phyloP scores from a whole-genome alignment of 768 basidiomycete species.

The Gelatoporia subvermispora region DNA sequence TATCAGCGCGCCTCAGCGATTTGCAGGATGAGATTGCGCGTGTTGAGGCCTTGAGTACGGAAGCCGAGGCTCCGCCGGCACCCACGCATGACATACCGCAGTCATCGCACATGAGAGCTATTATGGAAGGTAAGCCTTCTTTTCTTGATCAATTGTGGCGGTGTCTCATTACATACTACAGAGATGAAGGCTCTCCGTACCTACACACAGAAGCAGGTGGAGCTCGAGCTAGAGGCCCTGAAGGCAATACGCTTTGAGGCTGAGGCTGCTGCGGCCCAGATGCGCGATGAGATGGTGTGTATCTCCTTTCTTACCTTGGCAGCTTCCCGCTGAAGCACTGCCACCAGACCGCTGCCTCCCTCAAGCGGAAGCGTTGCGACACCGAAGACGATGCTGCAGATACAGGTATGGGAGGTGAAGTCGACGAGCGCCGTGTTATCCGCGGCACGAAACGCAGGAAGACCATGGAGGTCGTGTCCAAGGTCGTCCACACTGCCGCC shows the following conservation, averaged over 20 bases:
- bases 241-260: slow-evolving; percentile 36
- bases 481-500: slow-evolving; percentile 53
- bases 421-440: slow-evolving; percentile 7
- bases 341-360: slow-evolving; percentile 30
- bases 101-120: slow-evolving; percentile 5
- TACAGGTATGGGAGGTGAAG: neutral
- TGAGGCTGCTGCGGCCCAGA: neutral
- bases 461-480: slow-evolving; percentile 36
- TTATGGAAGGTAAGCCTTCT: slow-evolving; percentile 6
- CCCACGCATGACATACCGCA: slow-evolving; percentile 1
- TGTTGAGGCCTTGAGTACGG: slow-evolving; percentile 8
- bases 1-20: slow-evolving; percentile 9
- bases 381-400: slow-evolving; percentile 15
- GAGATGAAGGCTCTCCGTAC: slow-evolving; percentile 44
- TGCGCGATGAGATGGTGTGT: slow-evolving; percentile 5
- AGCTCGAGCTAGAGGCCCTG: slow-evolving; percentile 40
- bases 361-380: slow-evolving; percentile 61
- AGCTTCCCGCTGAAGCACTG: too few species aligned
- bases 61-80: slow-evolving; percentile 4
- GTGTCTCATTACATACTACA: slow-evolving; percentile 14
- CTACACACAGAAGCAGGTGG: slow-evolving; percentile 30
- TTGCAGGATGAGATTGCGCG: slow-evolving; percentile 8
- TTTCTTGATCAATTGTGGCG: neutral
- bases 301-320: slow-evolving; percentile 6
- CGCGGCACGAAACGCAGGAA: slow-evolving; percentile 29